phyloP scores from a whole-genome alignment of 129 eudicot genomes.

The Chrysanthemum makinoi region DNA sequence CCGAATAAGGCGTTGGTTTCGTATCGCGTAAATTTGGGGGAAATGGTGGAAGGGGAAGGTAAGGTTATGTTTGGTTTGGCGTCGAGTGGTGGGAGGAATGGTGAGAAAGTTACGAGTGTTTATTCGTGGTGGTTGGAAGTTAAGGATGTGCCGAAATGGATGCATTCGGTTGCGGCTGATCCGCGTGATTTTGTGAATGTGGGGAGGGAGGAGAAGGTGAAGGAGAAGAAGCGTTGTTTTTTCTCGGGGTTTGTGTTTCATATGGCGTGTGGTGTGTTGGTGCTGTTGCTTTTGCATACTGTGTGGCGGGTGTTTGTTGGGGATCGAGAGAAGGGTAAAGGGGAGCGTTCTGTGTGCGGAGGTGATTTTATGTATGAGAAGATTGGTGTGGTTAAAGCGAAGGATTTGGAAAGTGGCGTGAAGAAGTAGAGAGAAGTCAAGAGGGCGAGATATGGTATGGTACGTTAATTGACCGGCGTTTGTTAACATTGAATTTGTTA shows the following conservation, averaged over 20 bases:
- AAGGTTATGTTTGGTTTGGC: conserved; percentile 51
- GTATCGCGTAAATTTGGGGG: conserved; percentile 40
- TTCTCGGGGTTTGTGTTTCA: conserved; percentile 41
- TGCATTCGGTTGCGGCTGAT: conserved; percentile 30
- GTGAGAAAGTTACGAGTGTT: conserved; percentile 32
- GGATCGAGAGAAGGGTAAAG: too few species aligned
- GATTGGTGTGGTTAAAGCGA: too few species aligned
- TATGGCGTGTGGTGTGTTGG: conserved; percentile 61
- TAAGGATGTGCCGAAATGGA: conserved; percentile 30
- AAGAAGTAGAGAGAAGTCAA: too few species aligned
- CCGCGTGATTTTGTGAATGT: conserved; percentile 28
- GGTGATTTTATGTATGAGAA: too few species aligned
- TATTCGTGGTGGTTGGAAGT: conserved; percentile 54
- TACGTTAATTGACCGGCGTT: too few species aligned
- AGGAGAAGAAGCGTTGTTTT: conserved; percentile 17
- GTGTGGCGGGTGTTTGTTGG: too few species aligned
- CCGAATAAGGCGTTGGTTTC: too few species aligned
- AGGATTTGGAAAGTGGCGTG: too few species aligned
- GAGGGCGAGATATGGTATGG: too few species aligned
- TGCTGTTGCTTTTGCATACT: conserved; percentile 24
- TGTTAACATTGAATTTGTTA: too few species aligned
- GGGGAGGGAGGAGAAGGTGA: conserved; percentile 23
- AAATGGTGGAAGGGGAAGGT: conserved; percentile 40
- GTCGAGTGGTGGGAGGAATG: conserved; percentile 37
- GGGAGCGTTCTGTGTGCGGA: too few species aligned